Evolutionary conservation across 495 filamentous ascomycete genomes (phyloP), one percentile per base, ranked within the genome.

Genomic region (Tuber borchii): DNA sequence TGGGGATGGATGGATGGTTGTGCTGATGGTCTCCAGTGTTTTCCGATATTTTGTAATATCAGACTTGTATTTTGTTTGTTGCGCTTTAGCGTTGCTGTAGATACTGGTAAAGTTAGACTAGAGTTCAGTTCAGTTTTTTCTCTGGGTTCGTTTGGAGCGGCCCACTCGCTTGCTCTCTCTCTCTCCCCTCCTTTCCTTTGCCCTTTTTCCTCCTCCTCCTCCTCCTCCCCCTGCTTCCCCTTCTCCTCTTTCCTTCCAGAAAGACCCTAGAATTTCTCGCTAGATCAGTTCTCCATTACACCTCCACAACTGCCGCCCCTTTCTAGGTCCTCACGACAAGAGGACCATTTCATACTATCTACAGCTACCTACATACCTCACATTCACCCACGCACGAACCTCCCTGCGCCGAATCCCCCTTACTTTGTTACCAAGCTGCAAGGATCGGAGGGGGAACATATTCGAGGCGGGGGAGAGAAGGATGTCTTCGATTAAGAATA

Each of bases 401-500:
- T 61, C 56, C 56, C 56, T 16, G 56, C n/a, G 56, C 56, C 14
- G 34, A 65, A 31, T 17, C 56, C 56, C 56, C 42, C 37, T n/a
- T 34, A 48, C 76, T n/a, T 65, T 26, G 12, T 16, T 31, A 65
- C 56, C 71, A 48, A 76, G 72, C 73, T 75, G 70, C 40, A 61
- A 70, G 16, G 20, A n/a, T 39, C 70, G 51, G 43, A 39, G 72
- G 56, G 34, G 56, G 56, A 56, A 71, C 42, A 71, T 37, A 37
- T 45, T 45, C 44, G 68, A 78, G 73, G 69, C 68, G 70, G 70
- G 75, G 70, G 56, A 74, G 56, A 74, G 37, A 45, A 45, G 22
- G 42, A 81, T 82, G 80, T 82, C 80, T 72, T 82, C 77, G 48
- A 79, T 85, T 65, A 86, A 90, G 75, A 97, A 89, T 87, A 99